phyloP scores from a whole-genome alignment of 176 grass and related monocot genomes.

The Rhipidocladum racemiflorum region DNA sequence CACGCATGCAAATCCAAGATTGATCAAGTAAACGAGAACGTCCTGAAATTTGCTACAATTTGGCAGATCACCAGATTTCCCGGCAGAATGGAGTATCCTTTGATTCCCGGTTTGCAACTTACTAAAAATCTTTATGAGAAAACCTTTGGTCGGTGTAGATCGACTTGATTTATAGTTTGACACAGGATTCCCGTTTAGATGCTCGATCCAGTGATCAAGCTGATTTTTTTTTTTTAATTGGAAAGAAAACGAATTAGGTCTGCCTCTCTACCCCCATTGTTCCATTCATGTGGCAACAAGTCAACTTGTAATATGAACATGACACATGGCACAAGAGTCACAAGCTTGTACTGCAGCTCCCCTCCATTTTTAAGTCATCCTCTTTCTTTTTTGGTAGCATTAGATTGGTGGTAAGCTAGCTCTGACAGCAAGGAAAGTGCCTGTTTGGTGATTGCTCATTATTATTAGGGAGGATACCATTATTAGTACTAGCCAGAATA shows the following conservation, averaged over 20 bases:
- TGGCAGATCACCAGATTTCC: neutral
- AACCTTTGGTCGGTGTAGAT: slow-evolving; percentile 1
- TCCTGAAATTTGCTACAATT: slow-evolving; percentile 26
- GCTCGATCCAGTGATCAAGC: too few species aligned
- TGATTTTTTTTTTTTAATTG: too few species aligned
- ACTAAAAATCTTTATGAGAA: neutral
- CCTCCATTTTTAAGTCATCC: neutral
- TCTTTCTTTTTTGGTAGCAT: neutral
- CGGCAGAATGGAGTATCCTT: neutral
- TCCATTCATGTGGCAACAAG: neutral
- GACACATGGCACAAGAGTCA: slow-evolving; percentile 30
- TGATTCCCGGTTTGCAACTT: neutral
- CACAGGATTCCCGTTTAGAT: too few species aligned
- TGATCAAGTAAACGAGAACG: neutral
- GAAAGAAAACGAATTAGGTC: neutral
- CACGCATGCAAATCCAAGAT: neutral
- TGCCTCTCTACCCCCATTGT: neutral
- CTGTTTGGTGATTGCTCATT: neutral
- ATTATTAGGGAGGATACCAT: neutral
- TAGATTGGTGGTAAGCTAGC: neutral
- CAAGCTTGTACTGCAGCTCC: slow-evolving; percentile 7
- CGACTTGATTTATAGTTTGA: too few species aligned
- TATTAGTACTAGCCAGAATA: neutral
- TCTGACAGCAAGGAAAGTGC: neutral
- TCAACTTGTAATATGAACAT: slow-evolving; percentile 30